Evolutionary conservation across 2,329 filamentous ascomycete genomes (phyloP), one percentile per base, ranked within the genome.

Genomic region (Piedraia hortae): DNA sequence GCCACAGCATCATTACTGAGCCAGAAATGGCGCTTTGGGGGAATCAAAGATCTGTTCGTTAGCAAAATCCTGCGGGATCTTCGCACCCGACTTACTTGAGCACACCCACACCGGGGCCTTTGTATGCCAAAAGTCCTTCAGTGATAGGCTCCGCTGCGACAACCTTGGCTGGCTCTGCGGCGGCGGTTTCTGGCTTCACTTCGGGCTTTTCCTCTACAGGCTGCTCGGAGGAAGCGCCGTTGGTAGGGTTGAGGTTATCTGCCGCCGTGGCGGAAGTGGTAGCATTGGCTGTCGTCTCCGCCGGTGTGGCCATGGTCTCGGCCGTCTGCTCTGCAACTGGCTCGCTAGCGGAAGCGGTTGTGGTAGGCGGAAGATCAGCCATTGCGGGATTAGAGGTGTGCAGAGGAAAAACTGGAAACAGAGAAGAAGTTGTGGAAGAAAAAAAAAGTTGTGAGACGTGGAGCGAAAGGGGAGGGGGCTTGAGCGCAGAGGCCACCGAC

Each of bases 21-120:
- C 52, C 51, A 56, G 43, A 93, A 91, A 54, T 74, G 75, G 46
- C 78, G 77, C 64, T 91, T 91, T 47, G 68, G 65, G 54, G 78
- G 80, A 38, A 75, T 66, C 41, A 93, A 62, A 47, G 77, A 73
- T 63, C 75, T 88, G 36, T 15, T 6, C 10, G 17, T 21, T 9
- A 14, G 42, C 27, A 20, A 16, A 5, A 12, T 13, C 13, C 5
- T n/a, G n/a, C 17, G 14, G 10, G 6, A 6, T 18, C 9, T 12
- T 5, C 16, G n/a, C 3, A 14, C 4, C 14, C 8, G 10, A 33
- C 74, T 56, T 61, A 90, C 80, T 88, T 91, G 54, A 82, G 69
- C 45, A 80, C 59, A 44, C 19, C 19, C 45, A 80, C 59, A 17
- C 74, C 74, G 28, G 73, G 69, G 26, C 63, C 71, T 65, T 91